These are phyloP conservation scores for Plasmodium coatneyi DNA, from an alignment of 169 alveolate species.

Conservation along the genomic window DNA sequence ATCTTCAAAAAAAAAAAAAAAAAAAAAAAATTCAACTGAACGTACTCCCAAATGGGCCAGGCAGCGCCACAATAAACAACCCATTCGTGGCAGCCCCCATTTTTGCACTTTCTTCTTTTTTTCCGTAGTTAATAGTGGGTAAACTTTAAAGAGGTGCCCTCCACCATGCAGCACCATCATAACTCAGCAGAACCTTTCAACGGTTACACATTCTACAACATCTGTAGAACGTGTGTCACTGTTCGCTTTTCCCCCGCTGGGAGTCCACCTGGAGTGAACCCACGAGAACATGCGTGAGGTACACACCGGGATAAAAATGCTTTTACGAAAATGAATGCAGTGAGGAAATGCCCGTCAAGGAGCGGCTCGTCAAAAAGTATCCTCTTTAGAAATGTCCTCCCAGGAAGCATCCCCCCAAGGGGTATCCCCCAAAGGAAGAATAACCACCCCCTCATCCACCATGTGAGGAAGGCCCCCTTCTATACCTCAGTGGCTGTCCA, in stretches of 20 bases:
- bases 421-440: not conserved
- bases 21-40: not conserved
- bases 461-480: not conserved
- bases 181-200: not conserved
- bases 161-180: not conserved
- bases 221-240: not conserved
- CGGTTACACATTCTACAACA: not conserved
- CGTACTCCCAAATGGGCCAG: not conserved
- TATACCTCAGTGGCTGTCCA: constrained; percentile 29
- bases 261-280: not conserved
- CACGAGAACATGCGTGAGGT: not conserved
- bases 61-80: not conserved
- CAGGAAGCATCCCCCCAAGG: not conserved
- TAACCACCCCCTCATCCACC: not conserved
- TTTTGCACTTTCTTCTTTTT: not conserved
- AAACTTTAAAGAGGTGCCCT: too few species aligned
- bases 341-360: not conserved
- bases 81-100: not conserved
- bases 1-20: too few species aligned
- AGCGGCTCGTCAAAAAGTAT: not conserved
- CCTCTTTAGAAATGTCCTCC: not conserved
- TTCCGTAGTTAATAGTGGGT: not conserved
- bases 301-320: not conserved
- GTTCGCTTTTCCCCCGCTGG: not conserved
- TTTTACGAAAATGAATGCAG: not conserved